phyloP scores from a whole-genome alignment of 805 yeast genomes.

The Millerozyma miso region DNA sequence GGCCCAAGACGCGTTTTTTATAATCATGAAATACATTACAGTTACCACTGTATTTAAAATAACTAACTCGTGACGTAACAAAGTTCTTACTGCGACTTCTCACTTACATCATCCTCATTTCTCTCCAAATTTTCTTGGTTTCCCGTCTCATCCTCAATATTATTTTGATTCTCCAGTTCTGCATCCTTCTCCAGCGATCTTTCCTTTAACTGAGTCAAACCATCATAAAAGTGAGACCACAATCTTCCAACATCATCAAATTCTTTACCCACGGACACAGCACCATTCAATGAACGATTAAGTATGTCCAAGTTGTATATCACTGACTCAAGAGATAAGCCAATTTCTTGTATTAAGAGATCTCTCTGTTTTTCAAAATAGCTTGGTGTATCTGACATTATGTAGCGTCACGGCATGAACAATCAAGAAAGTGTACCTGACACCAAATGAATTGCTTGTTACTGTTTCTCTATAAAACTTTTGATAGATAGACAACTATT shows the following conservation, averaged over 20 bases:
- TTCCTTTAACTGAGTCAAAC: slow-evolving; percentile 26
- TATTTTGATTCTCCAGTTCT: slow-evolving; percentile 11
- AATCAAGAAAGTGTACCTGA: background rate
- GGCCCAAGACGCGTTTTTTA: background rate
- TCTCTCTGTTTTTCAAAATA: slow-evolving; percentile 61
- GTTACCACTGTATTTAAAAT: too few species aligned
- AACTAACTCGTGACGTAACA: too few species aligned
- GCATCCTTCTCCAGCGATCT: slow-evolving; percentile 2
- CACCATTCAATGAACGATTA: slow-evolving; percentile 63
- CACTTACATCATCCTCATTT: background rate
- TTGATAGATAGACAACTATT: too few species aligned
- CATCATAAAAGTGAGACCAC: slow-evolving; percentile 67
- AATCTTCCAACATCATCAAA: slow-evolving; percentile 67
- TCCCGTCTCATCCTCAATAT: slow-evolving; percentile 6
- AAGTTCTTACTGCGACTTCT: background rate
- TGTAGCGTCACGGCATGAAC: too few species aligned
- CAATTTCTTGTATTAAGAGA: slow-evolving; percentile 52
- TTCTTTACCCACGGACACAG: slow-evolving; percentile 70
- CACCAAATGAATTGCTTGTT: background rate
- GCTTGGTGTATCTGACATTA: slow-evolving; percentile 5
- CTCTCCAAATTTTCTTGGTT: background rate
- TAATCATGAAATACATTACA: too few species aligned
- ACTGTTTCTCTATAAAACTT: too few species aligned
- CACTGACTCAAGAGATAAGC: slow-evolving; percentile 58
- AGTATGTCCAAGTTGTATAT: slow-evolving; percentile 59